These are phyloP conservation scores for Exidia glandulosa DNA, from an alignment of 768 basidiomycete species.

Conservation along the genomic window DNA sequence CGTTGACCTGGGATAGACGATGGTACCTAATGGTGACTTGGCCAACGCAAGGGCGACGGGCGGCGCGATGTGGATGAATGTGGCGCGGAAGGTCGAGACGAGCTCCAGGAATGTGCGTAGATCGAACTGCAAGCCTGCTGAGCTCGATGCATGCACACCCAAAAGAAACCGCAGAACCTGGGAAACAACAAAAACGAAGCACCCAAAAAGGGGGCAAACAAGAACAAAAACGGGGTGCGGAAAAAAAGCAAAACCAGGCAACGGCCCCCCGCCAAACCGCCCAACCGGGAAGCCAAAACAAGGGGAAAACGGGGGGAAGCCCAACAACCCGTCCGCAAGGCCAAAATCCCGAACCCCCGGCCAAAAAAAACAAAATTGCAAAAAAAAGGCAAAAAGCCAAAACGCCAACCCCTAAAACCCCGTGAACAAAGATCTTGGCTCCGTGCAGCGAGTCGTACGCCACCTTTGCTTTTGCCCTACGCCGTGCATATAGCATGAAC, in stretches of 20 bases:
- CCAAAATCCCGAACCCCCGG: background rate
- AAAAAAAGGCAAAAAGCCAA: constrained; percentile 10
- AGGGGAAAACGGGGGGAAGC: constrained; percentile 15
- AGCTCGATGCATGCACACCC: background rate
- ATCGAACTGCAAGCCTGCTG: constrained; percentile 9
- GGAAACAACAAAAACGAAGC: constrained; percentile 11
- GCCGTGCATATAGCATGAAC: background rate
- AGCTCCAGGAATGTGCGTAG: constrained; percentile 12
- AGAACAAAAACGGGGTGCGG: constrained; percentile 11
- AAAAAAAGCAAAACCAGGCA: too few species aligned
- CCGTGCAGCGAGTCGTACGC: too few species aligned
- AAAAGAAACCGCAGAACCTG: constrained; percentile 1
- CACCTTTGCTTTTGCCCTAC: constrained; percentile 16
- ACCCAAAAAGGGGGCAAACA: constrained; percentile 4
- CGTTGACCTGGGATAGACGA: background rate
- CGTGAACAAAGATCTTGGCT: too few species aligned
- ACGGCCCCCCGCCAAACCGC: too few species aligned
- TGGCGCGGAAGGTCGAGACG: constrained; percentile 12
- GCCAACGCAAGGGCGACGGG: constrained; percentile 18
- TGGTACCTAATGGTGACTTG: constrained; percentile 10
- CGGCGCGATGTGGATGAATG: constrained; percentile 18
- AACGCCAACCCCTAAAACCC: constrained; percentile 17
- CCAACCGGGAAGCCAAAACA: too few species aligned
- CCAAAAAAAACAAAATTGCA: constrained; percentile 10
- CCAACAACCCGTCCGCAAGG: constrained; percentile 8